A percentile compares a stretch with the other conserved stretches of the same genome.
These are phyloP conservation scores for Barnettozyma wickerhamii DNA, from an alignment of 805 yeast species.

Conservation along the genomic window DNA sequence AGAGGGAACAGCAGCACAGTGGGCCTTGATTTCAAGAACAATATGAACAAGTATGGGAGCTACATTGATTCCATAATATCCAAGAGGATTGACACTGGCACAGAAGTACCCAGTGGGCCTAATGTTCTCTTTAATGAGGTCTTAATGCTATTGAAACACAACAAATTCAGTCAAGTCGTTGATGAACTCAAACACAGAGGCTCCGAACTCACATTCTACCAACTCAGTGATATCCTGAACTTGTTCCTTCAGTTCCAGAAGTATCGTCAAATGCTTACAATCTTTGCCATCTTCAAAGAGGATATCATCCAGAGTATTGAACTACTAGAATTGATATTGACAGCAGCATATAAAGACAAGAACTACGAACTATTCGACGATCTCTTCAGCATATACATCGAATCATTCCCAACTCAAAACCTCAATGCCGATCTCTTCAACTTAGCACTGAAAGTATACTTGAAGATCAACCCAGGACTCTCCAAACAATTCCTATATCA, in stretches of 20 bases:
- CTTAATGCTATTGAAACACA: conserved; percentile 1
- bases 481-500: conserved; percentile 26
- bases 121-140: not conserved
- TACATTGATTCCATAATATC: no score
- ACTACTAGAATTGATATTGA: conserved; percentile 8
- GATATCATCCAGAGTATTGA: conserved; percentile 6
- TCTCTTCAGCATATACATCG: conserved; percentile 18
- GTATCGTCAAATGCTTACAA: conserved; percentile 6
- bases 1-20: not conserved
- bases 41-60: not conserved
- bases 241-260: conserved; percentile 7
- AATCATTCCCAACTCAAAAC: conserved; percentile 4
- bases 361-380: conserved; percentile 16
- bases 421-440: conserved; percentile 14
- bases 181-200: conserved; percentile 3
- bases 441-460: conserved; percentile 19
- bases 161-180: conserved; percentile 7
- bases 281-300: conserved; percentile 8
- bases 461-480: conserved; percentile 21
- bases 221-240: conserved; percentile 3
- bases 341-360: conserved; percentile 8
- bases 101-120: not conserved
- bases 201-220: conserved; percentile 1
- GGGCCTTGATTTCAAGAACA: not conserved
- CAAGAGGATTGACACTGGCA: not conserved